These are phyloP conservation scores for Neonectria ditissima DNA, from an alignment of 2,329 filamentous ascomycete genomes.

Conservation along the genomic window DNA sequence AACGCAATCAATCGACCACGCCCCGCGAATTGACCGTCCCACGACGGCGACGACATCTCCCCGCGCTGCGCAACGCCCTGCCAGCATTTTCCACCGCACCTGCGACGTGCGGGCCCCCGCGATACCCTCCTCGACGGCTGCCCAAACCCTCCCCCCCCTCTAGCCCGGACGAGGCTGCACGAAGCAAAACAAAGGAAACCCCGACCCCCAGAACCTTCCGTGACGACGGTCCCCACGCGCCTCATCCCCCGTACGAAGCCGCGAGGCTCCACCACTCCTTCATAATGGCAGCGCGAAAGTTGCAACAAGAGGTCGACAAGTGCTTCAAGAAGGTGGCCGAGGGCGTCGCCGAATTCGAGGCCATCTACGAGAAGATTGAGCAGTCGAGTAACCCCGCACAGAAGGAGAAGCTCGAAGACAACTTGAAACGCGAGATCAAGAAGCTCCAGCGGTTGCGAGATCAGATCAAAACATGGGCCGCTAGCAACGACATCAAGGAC, in stretches of 20 bases:
- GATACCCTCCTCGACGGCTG: conserved; percentile 29
- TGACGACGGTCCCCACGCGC: conserved; percentile 23
- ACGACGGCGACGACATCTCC: conserved; percentile 26
- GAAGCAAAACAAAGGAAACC: conserved; percentile 25
- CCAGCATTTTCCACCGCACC: conserved; percentile 20
- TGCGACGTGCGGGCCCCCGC: conserved; percentile 30
- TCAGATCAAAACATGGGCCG: conserved; percentile 99
- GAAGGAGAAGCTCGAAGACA: conserved; percentile 98
- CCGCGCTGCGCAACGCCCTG: conserved; percentile 27
- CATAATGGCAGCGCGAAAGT: conserved; percentile 93
- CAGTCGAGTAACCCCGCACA: conserved; percentile 92
- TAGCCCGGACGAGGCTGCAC: conserved; percentile 27
- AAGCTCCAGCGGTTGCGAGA: conserved; percentile 97
- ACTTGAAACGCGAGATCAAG: conserved; percentile 99
- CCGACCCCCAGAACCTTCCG: neutral
- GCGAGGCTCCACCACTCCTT: conserved; percentile 33
- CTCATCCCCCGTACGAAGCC: conserved; percentile 30
- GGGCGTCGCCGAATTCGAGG: conserved; percentile 91
- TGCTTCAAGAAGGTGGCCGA: conserved; percentile 99
- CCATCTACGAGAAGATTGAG: conserved; percentile 98
- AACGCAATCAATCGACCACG: conserved; percentile 38
- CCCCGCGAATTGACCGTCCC: conserved; percentile 38
- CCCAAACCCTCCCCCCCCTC: conserved; percentile 27
- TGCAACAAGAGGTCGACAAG: conserved; percentile 98
- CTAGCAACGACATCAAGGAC: conserved; percentile 99